phyloP scores from a whole-genome alignment of 164 flowering plant species.

The Dillenia turbinata region DNA sequence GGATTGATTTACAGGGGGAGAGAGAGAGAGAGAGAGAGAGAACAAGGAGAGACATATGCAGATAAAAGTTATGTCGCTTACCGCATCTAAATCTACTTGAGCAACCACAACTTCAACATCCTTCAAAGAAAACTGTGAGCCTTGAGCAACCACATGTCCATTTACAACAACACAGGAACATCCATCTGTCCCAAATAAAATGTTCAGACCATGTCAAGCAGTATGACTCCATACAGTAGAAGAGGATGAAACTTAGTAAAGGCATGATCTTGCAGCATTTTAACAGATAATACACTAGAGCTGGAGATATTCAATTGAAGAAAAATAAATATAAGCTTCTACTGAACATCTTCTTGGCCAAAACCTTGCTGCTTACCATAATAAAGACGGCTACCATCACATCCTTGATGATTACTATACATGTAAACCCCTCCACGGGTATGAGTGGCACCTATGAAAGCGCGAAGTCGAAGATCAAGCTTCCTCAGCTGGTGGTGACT shows the following conservation, averaged over 20 bases:
- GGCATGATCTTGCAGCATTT: too few relatives aligned
- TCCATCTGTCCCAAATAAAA: slow-evolving; percentile 60
- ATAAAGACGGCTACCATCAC: slow-evolving; percentile 97
- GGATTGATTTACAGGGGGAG: too few relatives aligned
- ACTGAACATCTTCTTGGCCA: not conserved
- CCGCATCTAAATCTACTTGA: slow-evolving; percentile 93
- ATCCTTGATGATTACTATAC: slow-evolving; percentile 98
- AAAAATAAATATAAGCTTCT: not conserved
- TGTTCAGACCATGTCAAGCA: not conserved
- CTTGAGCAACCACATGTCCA: slow-evolving; percentile 93
- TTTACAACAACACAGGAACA: slow-evolving; percentile 81
- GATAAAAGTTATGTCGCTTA: slow-evolving; percentile 21
- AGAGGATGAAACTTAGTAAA: too few relatives aligned
- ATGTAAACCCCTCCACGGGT: slow-evolving; percentile 93
- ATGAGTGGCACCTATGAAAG: slow-evolving; percentile 79
- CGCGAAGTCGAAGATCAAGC: slow-evolving; percentile 78
- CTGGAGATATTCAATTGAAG: not conserved
- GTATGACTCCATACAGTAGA: too few relatives aligned
- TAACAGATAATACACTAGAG: not conserved
- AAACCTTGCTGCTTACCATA: slow-evolving; percentile 46
- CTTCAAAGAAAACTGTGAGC: slow-evolving; percentile 90
- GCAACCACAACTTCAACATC: slow-evolving; percentile 93
- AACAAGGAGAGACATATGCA: too few relatives aligned
- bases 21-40: too few relatives aligned
- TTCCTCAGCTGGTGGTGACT: slow-evolving; percentile 95